These are phyloP conservation scores for Endothia cerciana DNA, from an alignment of 2,329 filamentous ascomycete species.

Conservation along the genomic window DNA sequence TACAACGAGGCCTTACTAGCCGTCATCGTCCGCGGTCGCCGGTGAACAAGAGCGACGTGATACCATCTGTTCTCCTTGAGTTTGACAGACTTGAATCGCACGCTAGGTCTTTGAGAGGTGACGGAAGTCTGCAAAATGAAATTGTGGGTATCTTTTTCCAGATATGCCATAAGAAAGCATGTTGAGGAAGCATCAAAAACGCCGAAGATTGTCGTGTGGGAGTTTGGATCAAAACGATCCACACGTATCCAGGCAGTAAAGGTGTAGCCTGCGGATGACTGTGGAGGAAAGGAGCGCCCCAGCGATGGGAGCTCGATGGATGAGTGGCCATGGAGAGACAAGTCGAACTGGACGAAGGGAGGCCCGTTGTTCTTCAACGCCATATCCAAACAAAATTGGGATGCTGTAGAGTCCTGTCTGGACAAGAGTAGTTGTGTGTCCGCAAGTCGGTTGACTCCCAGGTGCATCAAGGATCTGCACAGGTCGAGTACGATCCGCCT, in stretches of 20 bases:
- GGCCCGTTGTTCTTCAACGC: constrained; percentile 76
- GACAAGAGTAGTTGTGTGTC: constrained; percentile 77
- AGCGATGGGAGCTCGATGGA: constrained; percentile 90
- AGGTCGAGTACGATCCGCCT: constrained; percentile 65
- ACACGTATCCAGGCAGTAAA: constrained; percentile 88
- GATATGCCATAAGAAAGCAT: constrained; percentile 90
- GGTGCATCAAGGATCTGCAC: constrained; percentile 69
- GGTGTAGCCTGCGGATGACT: constrained; percentile 81
- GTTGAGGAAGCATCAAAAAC: constrained; percentile 90
- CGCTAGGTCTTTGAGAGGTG: constrained; percentile 81
- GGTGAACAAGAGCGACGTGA: constrained; percentile 87
- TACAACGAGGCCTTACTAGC: constrained; percentile 85
- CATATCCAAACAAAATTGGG: constrained; percentile 74
- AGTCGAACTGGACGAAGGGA: constrained; percentile 90
- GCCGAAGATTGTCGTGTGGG: constrained; percentile 94
- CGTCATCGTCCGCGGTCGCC: constrained; percentile 73
- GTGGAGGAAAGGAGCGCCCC: constrained; percentile 82
- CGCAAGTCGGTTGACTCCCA: constrained; percentile 79
- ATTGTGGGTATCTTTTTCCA: constrained; percentile 91
- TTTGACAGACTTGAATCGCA: constrained; percentile 83
- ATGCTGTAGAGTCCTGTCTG: constrained; percentile 54
- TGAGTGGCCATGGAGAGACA: constrained; percentile 84
- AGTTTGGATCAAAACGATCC: constrained; percentile 80
- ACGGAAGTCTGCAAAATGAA: constrained; percentile 97
- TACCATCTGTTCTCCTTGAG: constrained; percentile 87